Base-by-base conservation (phyloP, 2,329 filamentous ascomycete genomes). In the Aspergillus tamarii region DNA sequence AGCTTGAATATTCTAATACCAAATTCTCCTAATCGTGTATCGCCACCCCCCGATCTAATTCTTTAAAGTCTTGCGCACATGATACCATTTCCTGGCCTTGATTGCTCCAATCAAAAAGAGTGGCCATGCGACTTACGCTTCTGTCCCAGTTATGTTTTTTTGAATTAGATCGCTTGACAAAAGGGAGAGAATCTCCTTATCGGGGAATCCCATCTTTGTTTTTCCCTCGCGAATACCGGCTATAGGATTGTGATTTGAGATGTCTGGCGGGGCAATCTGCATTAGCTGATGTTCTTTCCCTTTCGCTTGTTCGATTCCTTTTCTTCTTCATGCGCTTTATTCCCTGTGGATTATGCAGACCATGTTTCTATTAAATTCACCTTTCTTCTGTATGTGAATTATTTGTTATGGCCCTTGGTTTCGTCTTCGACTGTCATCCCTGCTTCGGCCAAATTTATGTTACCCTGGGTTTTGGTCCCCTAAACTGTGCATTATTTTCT, bases 41-140 rank as follows among this genome's bases (percentile, higher is more conserved):
- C 70, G 71, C 71, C 71, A 68, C 67, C 70, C 34, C 66, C 71
- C 70, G 71, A 73, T 72, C 71, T 73, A 72, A 73, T 71, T 70
- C 66, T 68, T 66, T 67, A 64, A 69, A 72, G 66, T 73, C 62
- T 73, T 71, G 69, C 65, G 65, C 67, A 72, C 69, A 75, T 77
- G 75, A 77, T 77, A 77, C 75, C 75, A 77, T 72, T 67, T 69
- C 67, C 68, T 70, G 72, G 68, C 73, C 70, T 71, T 70, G 70
- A 69, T 71, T 68, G 61, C 57, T 68, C 62, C 68, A 69, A 68
- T 71, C 67, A 67, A 74, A 64, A 74, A 74, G 70, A 75, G 68
- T 70, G 70, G 69, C 68, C 70, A 72, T 72, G 64, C 67, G 65
- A 70, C 68, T 70, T 67, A 67, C 65, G 54, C 66, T 70, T 66